Percentiles rank a stretch among this genome's conserved stretches.
Conservation (phyloP, 176 grass and related monocot genomes). For the Zoysia pacifica region DNA sequence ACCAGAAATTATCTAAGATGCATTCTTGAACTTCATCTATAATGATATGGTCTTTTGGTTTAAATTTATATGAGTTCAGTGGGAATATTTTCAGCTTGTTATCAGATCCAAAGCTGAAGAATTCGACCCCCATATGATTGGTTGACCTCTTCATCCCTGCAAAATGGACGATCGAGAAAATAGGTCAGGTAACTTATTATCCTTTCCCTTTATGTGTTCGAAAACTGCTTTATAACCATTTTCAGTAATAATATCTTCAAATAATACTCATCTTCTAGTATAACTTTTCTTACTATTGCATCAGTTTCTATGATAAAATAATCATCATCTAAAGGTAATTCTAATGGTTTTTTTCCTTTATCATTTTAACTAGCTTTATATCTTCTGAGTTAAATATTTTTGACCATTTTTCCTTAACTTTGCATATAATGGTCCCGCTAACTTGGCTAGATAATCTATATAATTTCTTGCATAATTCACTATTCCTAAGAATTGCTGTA, state of each 20-base stretch:
- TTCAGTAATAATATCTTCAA: background rate
- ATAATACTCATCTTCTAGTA: background rate
- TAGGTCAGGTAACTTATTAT: background rate
- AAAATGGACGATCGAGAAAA: background rate
- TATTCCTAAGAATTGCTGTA: background rate
- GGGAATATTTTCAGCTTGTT: background rate
- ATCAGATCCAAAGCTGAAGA: background rate
- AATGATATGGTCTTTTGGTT: background rate
- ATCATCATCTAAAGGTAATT: background rate
- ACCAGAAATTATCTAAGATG: background rate
- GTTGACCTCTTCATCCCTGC: background rate
- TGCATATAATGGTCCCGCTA: background rate
- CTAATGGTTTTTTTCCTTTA: background rate
- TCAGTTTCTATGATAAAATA: constrained; percentile 10
- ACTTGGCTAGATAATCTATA: background rate
- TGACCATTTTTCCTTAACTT: background rate
- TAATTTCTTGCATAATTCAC: background rate
- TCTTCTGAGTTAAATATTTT: background rate
- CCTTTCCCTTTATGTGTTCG: background rate
- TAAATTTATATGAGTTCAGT: background rate
- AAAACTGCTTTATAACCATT: background rate
- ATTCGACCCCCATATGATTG: background rate
- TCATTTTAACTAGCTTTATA: background rate
- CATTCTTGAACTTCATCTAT: background rate
- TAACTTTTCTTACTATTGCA: too few species aligned